These are phyloP conservation scores for Pinus albicaulis DNA, from an alignment of 75 land plant species.

Conservation along the genomic window DNA sequence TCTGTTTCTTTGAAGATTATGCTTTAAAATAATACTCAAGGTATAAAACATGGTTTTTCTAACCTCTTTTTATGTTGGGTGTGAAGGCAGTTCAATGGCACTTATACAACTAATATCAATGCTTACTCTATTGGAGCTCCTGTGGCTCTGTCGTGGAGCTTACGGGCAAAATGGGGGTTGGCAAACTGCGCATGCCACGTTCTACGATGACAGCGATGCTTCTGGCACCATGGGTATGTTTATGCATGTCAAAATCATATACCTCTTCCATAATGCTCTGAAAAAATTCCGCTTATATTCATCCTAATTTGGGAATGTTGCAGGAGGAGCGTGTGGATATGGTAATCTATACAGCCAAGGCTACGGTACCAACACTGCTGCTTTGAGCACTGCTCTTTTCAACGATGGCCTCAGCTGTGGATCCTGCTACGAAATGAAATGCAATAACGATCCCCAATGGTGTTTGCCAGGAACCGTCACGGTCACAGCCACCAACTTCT, in stretches of 20 bases:
- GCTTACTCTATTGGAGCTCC: no score
- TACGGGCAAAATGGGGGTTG: neutral
- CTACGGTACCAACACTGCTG: constrained; percentile 13
- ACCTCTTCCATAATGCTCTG: no score
- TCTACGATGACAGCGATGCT: constrained; percentile 9
- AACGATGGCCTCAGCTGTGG: constrained; percentile 19
- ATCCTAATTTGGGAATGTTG: no score
- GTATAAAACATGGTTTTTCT: no score
- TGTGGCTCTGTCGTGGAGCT: no score
- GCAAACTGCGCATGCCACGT: constrained; percentile 4
- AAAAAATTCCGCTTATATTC: no score
- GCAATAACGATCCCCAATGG: constrained; percentile 10
- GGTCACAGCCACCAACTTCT: constrained; percentile 20
- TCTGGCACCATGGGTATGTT: constrained; percentile 6
- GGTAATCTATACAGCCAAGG: constrained; percentile 14
- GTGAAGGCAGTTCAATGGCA: no score
- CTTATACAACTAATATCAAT: no score
- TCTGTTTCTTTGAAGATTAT: no score
- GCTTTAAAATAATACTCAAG: no score
- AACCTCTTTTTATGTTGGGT: no score
- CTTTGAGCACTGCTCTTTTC: constrained; percentile 25
- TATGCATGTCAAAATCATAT: no score
- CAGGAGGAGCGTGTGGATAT: constrained; percentile 34
- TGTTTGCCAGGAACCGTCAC: constrained; percentile 1
- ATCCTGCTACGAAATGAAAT: constrained; percentile 23